Evolutionary conservation across 495 filamentous ascomycete species (phyloP).

Genomic region (Neurospora sp.): DNA sequence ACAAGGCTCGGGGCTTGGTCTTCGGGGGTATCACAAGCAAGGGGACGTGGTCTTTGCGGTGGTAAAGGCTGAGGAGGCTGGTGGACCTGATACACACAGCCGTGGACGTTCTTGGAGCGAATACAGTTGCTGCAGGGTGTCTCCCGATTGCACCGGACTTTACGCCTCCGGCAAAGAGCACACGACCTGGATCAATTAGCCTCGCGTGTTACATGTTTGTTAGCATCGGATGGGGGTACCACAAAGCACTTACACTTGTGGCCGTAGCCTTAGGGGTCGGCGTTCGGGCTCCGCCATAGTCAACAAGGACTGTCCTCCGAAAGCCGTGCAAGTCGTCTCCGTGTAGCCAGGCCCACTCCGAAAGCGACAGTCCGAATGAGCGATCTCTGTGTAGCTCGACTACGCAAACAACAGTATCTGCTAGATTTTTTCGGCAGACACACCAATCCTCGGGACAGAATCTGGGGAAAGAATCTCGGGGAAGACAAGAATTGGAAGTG

Average conservation of each 20-base stretch:
- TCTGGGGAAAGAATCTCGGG: neutral
- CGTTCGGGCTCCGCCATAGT: neutral
- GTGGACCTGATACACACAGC: conserved; percentile 30
- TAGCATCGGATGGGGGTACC: neutral
- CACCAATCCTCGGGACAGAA: neutral
- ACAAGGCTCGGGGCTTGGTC: neutral
- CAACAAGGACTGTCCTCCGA: neutral
- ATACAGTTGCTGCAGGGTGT: conserved; percentile 38
- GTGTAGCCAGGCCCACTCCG: neutral
- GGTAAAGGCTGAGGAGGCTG: neutral
- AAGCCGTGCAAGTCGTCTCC: neutral
- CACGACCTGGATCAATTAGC: conserved; percentile 13
- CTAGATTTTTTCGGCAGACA: neutral
- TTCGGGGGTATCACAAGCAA: conserved; percentile 3
- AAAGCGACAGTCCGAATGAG: neutral
- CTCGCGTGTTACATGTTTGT: neutral
- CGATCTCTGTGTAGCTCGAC: neutral
- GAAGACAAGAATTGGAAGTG: neutral
- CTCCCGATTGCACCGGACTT: conserved; percentile 27
- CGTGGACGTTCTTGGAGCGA: conserved; percentile 26
- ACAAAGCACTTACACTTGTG: neutral
- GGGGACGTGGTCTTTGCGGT: conserved; percentile 1
- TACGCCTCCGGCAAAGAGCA: conserved; percentile 23
- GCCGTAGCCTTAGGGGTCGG: neutral
- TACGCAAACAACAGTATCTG: neutral